Conservation (phyloP, 2,329 filamentous ascomycete genomes). For the Epichloe hybrida region DNA sequence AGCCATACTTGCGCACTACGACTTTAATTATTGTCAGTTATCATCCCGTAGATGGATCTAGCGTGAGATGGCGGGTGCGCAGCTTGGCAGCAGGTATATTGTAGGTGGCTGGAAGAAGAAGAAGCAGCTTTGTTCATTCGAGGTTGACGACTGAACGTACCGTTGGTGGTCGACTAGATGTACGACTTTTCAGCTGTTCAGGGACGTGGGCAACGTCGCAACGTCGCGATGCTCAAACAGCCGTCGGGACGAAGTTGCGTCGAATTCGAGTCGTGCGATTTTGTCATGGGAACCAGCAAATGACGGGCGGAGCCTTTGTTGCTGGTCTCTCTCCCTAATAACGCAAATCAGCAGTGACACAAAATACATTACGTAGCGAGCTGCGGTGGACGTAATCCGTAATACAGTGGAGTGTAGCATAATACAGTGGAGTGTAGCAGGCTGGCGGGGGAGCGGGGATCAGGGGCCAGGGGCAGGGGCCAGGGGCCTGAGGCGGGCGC, state of each 20-base stretch:
- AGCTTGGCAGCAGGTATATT: neutral
- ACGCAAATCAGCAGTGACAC: too few relatives aligned
- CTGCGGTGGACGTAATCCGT: too few relatives aligned
- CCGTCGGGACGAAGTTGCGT: neutral
- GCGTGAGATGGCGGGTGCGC: neutral
- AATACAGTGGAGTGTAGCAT: too few relatives aligned
- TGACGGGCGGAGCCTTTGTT: neutral
- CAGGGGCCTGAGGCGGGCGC: too few relatives aligned
- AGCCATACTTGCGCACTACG: constrained; percentile 1
- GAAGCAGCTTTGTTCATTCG: neutral
- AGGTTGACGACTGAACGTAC: neutral
- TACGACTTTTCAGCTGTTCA: neutral
- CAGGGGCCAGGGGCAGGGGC: too few relatives aligned
- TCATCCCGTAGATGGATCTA: neutral
- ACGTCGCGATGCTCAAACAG: neutral
- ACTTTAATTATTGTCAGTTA: neutral
- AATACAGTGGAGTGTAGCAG: too few relatives aligned
- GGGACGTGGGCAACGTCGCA: neutral
- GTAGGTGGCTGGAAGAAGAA: neutral
- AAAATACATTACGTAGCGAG: too few relatives aligned
- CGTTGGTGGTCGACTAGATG: neutral
- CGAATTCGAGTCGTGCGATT: neutral
- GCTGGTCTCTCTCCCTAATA: too few relatives aligned
- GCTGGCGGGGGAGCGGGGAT: too few relatives aligned
- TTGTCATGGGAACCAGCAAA: neutral